Evolutionary conservation across 306 rosid species (phyloP).

Genomic region (Sphenostylis stenocarpa): DNA sequence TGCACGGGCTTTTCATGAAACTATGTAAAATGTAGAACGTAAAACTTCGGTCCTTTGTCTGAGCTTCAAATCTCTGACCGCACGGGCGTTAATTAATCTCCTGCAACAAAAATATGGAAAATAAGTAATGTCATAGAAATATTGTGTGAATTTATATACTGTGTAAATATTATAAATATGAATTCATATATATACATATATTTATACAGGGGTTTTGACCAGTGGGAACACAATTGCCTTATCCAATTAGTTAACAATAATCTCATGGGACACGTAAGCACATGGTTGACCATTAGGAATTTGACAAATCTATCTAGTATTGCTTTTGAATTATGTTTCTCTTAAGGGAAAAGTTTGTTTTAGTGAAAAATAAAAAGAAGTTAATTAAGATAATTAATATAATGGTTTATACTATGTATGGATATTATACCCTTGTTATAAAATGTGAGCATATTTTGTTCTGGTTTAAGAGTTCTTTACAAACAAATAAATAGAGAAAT

Average conservation of each 20-base stretch:
- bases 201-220: background rate
- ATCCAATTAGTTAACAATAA: background rate
- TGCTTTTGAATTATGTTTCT: background rate
- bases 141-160: background rate
- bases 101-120: background rate
- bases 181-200: background rate
- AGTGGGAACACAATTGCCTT: background rate
- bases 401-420: background rate
- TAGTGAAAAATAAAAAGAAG: background rate
- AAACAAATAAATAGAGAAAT: too few relatives aligned
- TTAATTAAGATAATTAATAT: background rate
- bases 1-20: conserved; percentile 41
- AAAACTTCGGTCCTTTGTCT: background rate
- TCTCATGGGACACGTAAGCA: background rate
- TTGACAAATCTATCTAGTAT: background rate
- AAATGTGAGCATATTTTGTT: too few relatives aligned
- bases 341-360: background rate
- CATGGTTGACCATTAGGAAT: background rate
- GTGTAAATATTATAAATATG: background rate
- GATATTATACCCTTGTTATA: background rate
- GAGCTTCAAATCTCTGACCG: conserved; percentile 23
- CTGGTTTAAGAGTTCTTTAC: too few relatives aligned
- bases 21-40: background rate
- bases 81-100: background rate
- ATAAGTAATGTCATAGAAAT: background rate